Conservation (phyloP, 208 protist species). For the Trypanosomatidae sp. region DNA sequence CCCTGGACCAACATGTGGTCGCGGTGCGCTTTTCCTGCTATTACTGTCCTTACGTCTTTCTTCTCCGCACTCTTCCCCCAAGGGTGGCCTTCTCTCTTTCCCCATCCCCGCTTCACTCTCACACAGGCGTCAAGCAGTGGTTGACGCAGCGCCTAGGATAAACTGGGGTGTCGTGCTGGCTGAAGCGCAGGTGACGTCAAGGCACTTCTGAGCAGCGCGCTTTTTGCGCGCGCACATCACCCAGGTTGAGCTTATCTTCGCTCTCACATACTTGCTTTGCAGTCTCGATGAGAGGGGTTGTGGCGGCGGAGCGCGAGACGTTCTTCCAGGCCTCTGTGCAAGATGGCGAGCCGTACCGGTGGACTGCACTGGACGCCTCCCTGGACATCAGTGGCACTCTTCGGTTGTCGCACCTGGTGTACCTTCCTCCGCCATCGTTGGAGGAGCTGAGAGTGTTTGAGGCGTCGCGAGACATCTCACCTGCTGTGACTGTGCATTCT, state of each 20-base stretch:
- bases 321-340: conserved; percentile 61
- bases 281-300: conserved; percentile 19
- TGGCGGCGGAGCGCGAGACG: conserved; percentile 34
- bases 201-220: background rate
- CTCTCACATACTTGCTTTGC: background rate
- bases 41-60: background rate
- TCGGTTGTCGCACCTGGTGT: conserved; percentile 71
- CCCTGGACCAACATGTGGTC: too few relatives aligned
- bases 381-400: conserved; percentile 65
- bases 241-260: background rate
- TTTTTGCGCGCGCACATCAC: background rate
- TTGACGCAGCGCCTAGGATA: background rate
- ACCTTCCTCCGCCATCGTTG: conserved; percentile 55
- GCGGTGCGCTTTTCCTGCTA: background rate
- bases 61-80: background rate
- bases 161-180: background rate
- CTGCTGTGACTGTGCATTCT: conserved; percentile 15
- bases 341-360: conserved; percentile 64
- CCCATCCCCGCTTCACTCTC: background rate
- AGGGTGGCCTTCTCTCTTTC: background rate
- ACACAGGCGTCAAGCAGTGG: background rate
- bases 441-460: conserved; percentile 43
- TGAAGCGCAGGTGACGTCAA: background rate
- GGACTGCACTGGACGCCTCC: conserved; percentile 37
- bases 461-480: background rate